Conservation (phyloP, 208 protist genomes). For the Acanthamoeba castellanii region DNA sequence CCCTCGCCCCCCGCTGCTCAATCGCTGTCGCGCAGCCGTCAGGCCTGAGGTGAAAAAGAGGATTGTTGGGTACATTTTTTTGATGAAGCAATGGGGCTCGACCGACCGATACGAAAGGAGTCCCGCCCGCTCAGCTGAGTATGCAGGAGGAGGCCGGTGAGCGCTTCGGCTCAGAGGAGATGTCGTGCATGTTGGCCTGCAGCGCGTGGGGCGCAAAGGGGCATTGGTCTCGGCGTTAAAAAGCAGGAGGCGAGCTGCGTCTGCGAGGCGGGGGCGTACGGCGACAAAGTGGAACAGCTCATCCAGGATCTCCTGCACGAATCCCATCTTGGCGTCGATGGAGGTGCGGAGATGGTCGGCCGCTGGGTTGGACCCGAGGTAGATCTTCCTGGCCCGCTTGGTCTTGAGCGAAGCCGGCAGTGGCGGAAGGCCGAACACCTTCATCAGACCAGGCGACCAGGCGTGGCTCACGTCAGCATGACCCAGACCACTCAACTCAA, state of each 20-base stretch:
- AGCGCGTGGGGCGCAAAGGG: background rate
- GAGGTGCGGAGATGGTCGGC: background rate
- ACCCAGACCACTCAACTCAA: background rate
- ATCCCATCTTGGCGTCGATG: background rate
- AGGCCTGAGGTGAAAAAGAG: too few species aligned
- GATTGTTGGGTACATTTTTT: too few species aligned
- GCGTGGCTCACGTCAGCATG: too few species aligned
- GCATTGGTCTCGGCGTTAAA: background rate
- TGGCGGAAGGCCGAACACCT: conserved; percentile 11
- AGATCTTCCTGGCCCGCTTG: background rate
- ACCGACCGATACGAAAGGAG: background rate
- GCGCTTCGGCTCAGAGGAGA: background rate
- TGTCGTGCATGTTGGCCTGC: background rate
- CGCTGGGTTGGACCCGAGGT: background rate
- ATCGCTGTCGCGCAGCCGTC: too few species aligned
- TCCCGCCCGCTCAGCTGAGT: background rate
- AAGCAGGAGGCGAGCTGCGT: too few species aligned
- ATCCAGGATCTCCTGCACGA: conserved; percentile 17
- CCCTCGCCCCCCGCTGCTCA: too few species aligned
- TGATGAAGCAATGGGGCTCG: background rate
- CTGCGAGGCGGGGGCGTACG: background rate
- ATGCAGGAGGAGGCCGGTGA: background rate
- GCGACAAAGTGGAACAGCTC: background rate
- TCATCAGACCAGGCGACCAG: background rate
- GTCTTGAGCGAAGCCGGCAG: background rate